These are phyloP conservation scores for Pythium rhizo-oryzae DNA, from an alignment of 352 stramenopile genomes.

Conservation along the genomic window DNA sequence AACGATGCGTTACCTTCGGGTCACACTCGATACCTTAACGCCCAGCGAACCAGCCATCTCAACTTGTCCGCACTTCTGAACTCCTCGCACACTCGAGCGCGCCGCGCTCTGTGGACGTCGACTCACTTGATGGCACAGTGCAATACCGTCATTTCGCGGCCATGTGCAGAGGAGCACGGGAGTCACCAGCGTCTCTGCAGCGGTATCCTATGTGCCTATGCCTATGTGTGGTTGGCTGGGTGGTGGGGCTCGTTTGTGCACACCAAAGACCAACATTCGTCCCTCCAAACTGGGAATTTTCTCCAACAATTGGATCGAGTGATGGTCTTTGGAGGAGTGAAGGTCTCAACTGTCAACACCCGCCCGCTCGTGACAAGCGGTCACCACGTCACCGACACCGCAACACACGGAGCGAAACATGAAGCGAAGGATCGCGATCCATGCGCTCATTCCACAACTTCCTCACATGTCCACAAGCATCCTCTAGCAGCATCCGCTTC, in stretches of 20 bases:
- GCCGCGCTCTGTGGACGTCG: too few species aligned
- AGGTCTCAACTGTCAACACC: slow-evolving; percentile 31
- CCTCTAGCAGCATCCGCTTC: slow-evolving; percentile 11
- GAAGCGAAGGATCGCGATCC: slow-evolving; percentile 11
- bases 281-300: slow-evolving; percentile 32
- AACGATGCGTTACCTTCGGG: slow-evolving; percentile 16
- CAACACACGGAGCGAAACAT: slow-evolving; percentile 4
- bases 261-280: slow-evolving; percentile 26
- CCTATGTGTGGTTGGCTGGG: not conserved
- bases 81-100: too few species aligned
- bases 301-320: slow-evolving; percentile 26
- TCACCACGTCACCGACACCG: not conserved
- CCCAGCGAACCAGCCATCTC: too few species aligned
- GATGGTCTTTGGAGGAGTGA: slow-evolving; percentile 31
- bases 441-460: slow-evolving; percentile 28
- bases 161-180: too few species aligned
- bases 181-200: too few species aligned
- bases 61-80: too few species aligned
- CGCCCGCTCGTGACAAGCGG: not conserved
- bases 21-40: not conserved
- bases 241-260: slow-evolving; percentile 12
- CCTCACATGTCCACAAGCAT: slow-evolving; percentile 29
- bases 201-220: not conserved
- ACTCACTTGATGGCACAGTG: too few species aligned
- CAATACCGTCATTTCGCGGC: too few species aligned